These are phyloP conservation scores for Pseudogymnoascus sp. DNA, from an alignment of 2,329 filamentous ascomycete genomes.

Conservation along the genomic window DNA sequence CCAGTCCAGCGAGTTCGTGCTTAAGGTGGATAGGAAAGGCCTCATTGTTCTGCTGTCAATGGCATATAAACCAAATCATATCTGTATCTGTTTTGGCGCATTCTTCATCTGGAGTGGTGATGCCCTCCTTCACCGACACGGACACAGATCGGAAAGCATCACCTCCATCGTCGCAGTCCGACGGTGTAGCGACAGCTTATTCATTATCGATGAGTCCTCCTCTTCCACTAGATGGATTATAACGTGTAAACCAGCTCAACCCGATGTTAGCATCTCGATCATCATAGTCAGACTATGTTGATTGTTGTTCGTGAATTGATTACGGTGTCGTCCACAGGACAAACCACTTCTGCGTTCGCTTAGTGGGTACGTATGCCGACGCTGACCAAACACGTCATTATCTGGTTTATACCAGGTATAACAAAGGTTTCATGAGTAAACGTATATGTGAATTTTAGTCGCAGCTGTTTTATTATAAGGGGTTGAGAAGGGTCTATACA, in stretches of 20 bases:
- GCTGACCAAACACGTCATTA: slow-evolving; percentile 6
- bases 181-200: not conserved
- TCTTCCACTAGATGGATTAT: not conserved
- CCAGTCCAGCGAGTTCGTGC: not conserved
- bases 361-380: not conserved
- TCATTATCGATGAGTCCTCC: not conserved
- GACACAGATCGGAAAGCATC: not conserved
- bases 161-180: not conserved
- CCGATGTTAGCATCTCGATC: not conserved
- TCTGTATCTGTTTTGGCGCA: not conserved
- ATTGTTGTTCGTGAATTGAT: slow-evolving; percentile 6
- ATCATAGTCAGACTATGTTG: not conserved
- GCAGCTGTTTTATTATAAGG: not conserved
- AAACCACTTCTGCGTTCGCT: not conserved
- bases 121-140: not conserved
- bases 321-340: not conserved
- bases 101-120: not conserved
- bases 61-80: slow-evolving; percentile 1
- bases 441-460: not conserved
- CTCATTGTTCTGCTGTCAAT: not conserved
- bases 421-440: not conserved
- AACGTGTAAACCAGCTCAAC: not conserved
- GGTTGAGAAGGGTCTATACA: not conserved
- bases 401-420: not conserved
- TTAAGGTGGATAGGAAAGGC: not conserved